Evolutionary conservation across 2,329 filamentous ascomycete species (phyloP), one percentile per base, ranked within the genome.

Genomic region (Microdochium bolleyi): DNA sequence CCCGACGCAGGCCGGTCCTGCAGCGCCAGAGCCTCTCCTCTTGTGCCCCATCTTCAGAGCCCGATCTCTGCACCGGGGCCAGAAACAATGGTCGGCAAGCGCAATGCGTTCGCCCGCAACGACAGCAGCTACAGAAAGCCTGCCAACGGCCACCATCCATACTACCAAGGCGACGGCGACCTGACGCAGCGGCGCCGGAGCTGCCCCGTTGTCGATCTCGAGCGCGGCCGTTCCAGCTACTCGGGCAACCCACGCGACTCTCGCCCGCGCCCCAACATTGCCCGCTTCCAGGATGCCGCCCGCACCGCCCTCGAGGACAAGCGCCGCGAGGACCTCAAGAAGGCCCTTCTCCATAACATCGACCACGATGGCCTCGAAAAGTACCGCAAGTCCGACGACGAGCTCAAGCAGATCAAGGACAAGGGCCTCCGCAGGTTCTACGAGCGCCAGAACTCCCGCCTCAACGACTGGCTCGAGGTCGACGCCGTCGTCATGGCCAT

Each of bases 391-490:
- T 73, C 66, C 32, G 71, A 77, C 2, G 71, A 76, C n/a, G 73
- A 80, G 59, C 62, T 82, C 44, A 79, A 80, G 63, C 61, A 59
- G 8, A 77, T 82, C 54, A 71, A 74, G 60, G 72, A 74, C 53
- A 80, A 80, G 61, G 73, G 74, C 48, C 59, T 83, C n/a, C 68
- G 74, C 16, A 57, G 63, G 2, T 83, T 80, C 59, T 83, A 83
- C 63, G 69, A 77, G 56, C 67, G 68, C 14, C 79, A 82, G 58
- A 83, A 83, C 56, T 66, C 71, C 10, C 65, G 73, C 1, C 61
- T 83, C 11, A 77, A 82, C 55, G 78, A 81, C 56, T 82, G 78
- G 79, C 64, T 80, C 11, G 78, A 83, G 61, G 77, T 83, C 32
- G 79, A 83, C 62, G 74, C 77, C 34, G 69, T 82, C 7, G 80